Evolutionary conservation across 2,329 filamentous ascomycete genomes (phyloP).

Genomic region (Simplicillium aogashimaense): DNA sequence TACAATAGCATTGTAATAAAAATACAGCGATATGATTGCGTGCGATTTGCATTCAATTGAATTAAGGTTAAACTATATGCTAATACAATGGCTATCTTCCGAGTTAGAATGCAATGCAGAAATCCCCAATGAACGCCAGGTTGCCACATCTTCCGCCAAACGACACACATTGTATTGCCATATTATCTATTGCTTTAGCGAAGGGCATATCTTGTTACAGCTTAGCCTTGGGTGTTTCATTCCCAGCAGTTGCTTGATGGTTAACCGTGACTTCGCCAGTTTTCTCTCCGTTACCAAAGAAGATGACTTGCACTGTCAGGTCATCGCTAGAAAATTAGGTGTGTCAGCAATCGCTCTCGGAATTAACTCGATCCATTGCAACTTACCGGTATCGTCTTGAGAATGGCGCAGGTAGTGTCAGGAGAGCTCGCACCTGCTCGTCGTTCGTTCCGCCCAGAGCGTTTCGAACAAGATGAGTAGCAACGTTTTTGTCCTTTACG

Average conservation of each 20-base stretch:
- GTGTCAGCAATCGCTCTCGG: slow-evolving; percentile 9
- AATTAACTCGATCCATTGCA: slow-evolving; percentile 8
- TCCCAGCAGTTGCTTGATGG: slow-evolving; percentile 66
- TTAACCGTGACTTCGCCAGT: slow-evolving; percentile 76
- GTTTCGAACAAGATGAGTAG: slow-evolving; percentile 91
- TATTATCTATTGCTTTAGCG: too few species aligned
- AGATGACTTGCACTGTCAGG: slow-evolving; percentile 94
- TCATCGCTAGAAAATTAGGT: slow-evolving; percentile 60
- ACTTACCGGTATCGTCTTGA: slow-evolving; percentile 76
- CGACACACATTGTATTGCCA: too few species aligned
- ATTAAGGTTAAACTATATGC: too few species aligned
- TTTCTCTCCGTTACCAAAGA: slow-evolving; percentile 78
- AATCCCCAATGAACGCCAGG: too few species aligned
- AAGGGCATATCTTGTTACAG: slow-evolving; percentile 16
- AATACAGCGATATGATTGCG: not conserved
- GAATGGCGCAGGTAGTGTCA: slow-evolving; percentile 86
- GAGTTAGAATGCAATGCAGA: too few species aligned
- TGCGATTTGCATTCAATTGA: too few species aligned
- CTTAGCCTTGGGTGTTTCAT: slow-evolving; percentile 26
- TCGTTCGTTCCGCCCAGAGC: slow-evolving; percentile 86
- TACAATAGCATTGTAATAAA: too few species aligned
- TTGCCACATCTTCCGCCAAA: too few species aligned
- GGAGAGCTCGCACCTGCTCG: slow-evolving; percentile 84
- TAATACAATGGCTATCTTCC: too few species aligned
- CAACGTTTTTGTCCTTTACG: slow-evolving; percentile 90